phyloP scores from a whole-genome alignment of 2,329 filamentous ascomycete species.

The Verticillium zaregamsianum region DNA sequence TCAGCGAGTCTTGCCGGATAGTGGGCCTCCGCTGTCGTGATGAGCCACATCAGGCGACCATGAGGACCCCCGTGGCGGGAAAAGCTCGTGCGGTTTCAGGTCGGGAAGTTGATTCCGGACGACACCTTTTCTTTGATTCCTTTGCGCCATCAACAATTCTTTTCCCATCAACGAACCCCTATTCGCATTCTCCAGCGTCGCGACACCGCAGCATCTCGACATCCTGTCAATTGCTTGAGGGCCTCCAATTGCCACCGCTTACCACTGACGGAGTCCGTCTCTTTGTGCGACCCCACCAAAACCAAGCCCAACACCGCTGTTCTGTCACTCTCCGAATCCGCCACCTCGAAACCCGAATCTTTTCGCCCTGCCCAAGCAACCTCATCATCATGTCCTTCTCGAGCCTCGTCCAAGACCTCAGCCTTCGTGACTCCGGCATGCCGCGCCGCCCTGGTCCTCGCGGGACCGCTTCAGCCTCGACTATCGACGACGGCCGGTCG shows the following conservation, averaged over 20 bases:
- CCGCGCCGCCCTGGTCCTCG: slow-evolving; percentile 42
- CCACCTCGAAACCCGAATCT: not conserved
- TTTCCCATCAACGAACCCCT: not conserved
- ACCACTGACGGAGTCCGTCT: not conserved
- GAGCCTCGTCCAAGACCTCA: slow-evolving; percentile 61
- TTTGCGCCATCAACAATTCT: not conserved
- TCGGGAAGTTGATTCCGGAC: not conserved
- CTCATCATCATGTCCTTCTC: slow-evolving; percentile 58
- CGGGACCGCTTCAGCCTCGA: slow-evolving; percentile 46
- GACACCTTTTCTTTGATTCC: not conserved
- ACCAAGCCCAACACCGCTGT: not conserved
- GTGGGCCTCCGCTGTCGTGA: not conserved
- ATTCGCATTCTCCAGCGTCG: not conserved
- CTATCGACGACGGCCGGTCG: slow-evolving; percentile 56
- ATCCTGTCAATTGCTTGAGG: not conserved
- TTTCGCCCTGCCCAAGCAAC: not conserved
- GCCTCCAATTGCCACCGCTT: not conserved
- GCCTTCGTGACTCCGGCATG: slow-evolving; percentile 50
- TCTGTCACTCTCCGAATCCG: not conserved
- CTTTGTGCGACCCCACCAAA: not conserved
- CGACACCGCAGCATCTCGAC: not conserved
- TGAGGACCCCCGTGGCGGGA: slow-evolving; percentile 2
- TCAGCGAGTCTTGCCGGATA: not conserved
- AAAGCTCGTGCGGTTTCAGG: slow-evolving; percentile 3
- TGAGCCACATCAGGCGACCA: not conserved